Percentiles rank a stretch among this genome's conserved stretches.
Conservation (phyloP, 2,329 filamentous ascomycete genomes). For the Pseudogymnoascus sp. region DNA sequence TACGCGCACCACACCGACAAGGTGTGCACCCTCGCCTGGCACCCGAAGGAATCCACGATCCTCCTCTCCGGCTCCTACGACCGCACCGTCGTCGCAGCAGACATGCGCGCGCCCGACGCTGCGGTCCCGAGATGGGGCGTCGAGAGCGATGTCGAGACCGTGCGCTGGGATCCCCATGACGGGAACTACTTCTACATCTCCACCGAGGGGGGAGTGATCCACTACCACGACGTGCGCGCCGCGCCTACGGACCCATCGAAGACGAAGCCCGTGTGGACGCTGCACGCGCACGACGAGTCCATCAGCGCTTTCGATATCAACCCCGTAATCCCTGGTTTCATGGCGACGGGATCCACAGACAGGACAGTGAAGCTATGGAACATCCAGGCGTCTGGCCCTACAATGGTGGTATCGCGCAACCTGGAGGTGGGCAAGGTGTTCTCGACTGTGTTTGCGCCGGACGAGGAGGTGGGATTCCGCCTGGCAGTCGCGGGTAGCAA, state of each 20-base stretch:
- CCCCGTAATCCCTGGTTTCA: constrained; percentile 77
- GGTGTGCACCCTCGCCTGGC: constrained; percentile 93
- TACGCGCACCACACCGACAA: constrained; percentile 97
- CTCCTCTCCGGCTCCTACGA: constrained; percentile 93
- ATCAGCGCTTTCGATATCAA: constrained; percentile 92
- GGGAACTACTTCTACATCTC: constrained; percentile 91
- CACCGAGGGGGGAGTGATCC: constrained; percentile 83
- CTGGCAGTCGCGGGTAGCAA: constrained; percentile 92
- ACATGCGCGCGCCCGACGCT: constrained; percentile 88
- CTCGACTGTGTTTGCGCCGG: constrained; percentile 80
- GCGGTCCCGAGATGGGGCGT: constrained; percentile 82
- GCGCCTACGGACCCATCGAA: constrained; percentile 62
- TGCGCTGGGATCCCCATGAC: constrained; percentile 90
- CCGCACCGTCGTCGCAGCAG: constrained; percentile 83
- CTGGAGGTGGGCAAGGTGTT: constrained; percentile 94
- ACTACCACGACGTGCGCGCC: constrained; percentile 81
- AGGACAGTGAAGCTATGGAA: constrained; percentile 98
- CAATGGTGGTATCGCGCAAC: constrained; percentile 85
- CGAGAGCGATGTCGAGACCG: constrained; percentile 88
- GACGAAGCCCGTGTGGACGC: constrained; percentile 83
- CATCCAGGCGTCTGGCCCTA: constrained; percentile 68
- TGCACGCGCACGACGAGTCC: constrained; percentile 91
- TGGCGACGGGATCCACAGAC: constrained; percentile 89
- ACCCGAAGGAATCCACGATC: constrained; percentile 76
- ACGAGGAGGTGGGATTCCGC: constrained; percentile 83